Base-by-base conservation (phyloP, 2,329 filamentous ascomycete genomes). In the Pyrenophora tritici-repentis region DNA sequence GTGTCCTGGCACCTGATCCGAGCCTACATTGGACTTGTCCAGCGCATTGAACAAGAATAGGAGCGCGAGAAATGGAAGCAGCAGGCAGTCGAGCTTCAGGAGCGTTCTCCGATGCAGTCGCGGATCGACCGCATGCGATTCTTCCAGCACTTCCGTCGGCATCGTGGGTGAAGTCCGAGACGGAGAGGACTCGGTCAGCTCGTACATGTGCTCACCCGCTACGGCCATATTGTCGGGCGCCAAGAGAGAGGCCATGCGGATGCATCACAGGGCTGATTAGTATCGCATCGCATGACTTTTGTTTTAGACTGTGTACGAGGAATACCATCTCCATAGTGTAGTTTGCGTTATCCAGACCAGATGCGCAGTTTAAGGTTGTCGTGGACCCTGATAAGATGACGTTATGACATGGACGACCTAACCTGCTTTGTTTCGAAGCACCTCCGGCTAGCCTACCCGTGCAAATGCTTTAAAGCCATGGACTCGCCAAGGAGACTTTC, bases 21-120 rank as follows among this genome's bases (percentile, higher is more conserved):
- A 31, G 39, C 55, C 7, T 61, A 72, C 72, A 56, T 82, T 83
- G 13, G 75, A 75, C 52, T 80, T 79, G 66, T 83, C 80, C 14
- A 83, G 69, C 40, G 76, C 76, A 65, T 82, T 82, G 58, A 82
- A 76, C 6, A 82, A 72, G 59, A 81, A 83, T 31, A 82, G 65
- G 14, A 80, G 56, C 3, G 79, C 78, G 6, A 82, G 74, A 53
- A 82, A 81, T 2, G 79, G 80, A 12, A 83, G 67, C 6, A 83
- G 70, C 20, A 80, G 65, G 18, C 71, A 70, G 63, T 83, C 80
- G 41, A 83, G 71, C 65, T 81, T 82, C 44, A 75, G 67, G 24
- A 79, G 62, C 13, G 76, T 78, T 9, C 73, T 65, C 36, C 42
- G 61, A 42, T 74, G 70, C 20, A 75, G 55, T 16, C 41, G 42